These are phyloP conservation scores for Colletotrichum echinochloae DNA, from an alignment of 2,329 filamentous ascomycete genomes.

Conservation along the genomic window DNA sequence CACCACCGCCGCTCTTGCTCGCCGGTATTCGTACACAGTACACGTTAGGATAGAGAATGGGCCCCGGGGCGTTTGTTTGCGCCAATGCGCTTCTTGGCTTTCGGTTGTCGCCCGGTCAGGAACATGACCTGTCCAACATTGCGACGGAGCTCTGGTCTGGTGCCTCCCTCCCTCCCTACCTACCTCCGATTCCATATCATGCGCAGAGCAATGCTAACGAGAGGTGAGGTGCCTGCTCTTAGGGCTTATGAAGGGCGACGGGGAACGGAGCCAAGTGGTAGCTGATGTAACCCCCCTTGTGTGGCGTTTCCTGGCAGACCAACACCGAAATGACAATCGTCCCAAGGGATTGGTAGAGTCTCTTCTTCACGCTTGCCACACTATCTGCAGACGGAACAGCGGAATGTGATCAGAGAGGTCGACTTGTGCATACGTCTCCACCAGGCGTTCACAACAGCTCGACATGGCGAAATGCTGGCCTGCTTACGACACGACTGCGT, in stretches of 20 bases:
- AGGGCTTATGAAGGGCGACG: not conserved
- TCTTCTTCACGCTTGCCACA: conserved; percentile 20
- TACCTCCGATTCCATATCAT: not conserved
- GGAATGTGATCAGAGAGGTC: conserved; percentile 38
- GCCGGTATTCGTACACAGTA: not conserved
- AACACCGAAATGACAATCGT: conserved; percentile 12
- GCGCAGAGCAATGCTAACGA: conserved; percentile 3
- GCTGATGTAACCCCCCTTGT: conserved; percentile 28
- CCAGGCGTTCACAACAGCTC: conserved; percentile 23
- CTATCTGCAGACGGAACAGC: conserved; percentile 40
- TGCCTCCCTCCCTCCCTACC: not conserved
- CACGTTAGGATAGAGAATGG: not conserved
- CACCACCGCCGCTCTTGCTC: conserved; percentile 11
- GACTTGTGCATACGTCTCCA: conserved; percentile 32
- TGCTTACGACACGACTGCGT: conserved; percentile 5
- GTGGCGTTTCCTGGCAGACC: conserved; percentile 16
- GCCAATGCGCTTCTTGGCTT: not conserved
- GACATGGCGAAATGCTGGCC: conserved; percentile 8
- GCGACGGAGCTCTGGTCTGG: too few relatives aligned
- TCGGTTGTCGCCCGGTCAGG: not conserved
- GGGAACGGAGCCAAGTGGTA: not conserved
- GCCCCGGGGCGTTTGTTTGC: not conserved
- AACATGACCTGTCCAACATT: not conserved
- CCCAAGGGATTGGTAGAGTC: conserved; percentile 32
- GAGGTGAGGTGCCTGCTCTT: not conserved